phyloP scores from a whole-genome alignment of 768 basidiomycete species.

The Rubroboletus pulcherrimus region DNA sequence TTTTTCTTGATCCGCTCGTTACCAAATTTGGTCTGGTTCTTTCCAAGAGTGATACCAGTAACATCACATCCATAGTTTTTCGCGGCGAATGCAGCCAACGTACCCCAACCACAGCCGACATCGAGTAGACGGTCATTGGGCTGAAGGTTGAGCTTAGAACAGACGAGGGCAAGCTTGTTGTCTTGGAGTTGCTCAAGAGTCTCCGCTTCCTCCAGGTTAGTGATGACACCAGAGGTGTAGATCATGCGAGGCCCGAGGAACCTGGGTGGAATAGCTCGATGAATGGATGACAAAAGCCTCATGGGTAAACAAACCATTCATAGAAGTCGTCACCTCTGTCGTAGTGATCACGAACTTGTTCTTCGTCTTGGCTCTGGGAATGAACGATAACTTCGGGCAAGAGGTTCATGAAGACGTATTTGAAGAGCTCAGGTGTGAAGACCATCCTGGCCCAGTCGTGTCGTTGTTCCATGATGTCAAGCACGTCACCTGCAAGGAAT shows the following conservation, averaged over 20 bases:
- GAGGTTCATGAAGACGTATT: constrained; percentile 84
- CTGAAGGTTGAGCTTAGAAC: constrained; percentile 88
- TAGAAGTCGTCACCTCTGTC: constrained; percentile 98
- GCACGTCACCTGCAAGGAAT: constrained; percentile 67
- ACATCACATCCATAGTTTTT: constrained; percentile 98
- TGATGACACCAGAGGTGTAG: constrained; percentile 91
- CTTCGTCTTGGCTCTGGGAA: constrained; percentile 87
- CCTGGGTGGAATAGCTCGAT: constrained; percentile 36
- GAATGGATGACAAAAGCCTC: not conserved
- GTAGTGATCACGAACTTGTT: constrained; percentile 94
- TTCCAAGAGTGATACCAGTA: constrained; percentile 90
- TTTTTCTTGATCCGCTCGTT: constrained; percentile 83
- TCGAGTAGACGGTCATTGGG: constrained; percentile 82
- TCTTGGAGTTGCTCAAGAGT: constrained; percentile 94
- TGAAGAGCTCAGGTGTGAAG: constrained; percentile 88
- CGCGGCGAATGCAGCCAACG: constrained; percentile 88
- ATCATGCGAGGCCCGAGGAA: constrained; percentile 96
- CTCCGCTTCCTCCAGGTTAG: constrained; percentile 65
- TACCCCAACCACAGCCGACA: constrained; percentile 96
- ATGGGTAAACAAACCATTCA: constrained; percentile 49
- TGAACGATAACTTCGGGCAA: constrained; percentile 94
- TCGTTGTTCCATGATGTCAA: constrained; percentile 90
- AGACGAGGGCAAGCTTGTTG: constrained; percentile 95
- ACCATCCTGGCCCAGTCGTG: constrained; percentile 94
- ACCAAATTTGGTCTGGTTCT: constrained; percentile 91